Evolutionary conservation across 441 rosid species (phyloP).

Genomic region (Hura crepitans): DNA sequence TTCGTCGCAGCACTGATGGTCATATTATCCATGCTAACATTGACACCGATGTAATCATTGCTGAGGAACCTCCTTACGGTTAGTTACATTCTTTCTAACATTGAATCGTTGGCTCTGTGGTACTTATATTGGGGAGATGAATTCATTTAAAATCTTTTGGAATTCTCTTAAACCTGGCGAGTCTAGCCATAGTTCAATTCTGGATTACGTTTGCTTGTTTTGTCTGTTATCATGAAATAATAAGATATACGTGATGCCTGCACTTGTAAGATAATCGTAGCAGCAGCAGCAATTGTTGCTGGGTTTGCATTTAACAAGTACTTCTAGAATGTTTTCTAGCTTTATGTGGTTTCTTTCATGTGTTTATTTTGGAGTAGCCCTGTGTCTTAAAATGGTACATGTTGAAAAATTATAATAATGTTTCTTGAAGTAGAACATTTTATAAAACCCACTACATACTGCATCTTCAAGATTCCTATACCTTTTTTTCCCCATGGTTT

Average conservation of each 20-base stretch:
- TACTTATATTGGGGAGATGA: not conserved
- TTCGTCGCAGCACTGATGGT: slow-evolving; percentile 96
- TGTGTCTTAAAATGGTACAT: not conserved
- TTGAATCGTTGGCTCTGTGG: not conserved
- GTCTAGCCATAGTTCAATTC: not conserved
- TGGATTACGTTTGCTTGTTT: not conserved
- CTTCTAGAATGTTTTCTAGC: not conserved
- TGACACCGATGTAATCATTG: slow-evolving; percentile 96
- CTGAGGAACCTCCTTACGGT: slow-evolving; percentile 98
- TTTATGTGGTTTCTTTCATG: not conserved
- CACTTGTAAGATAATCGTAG: not conserved
- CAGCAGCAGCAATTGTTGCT: too few relatives aligned
- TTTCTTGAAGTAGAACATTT: slow-evolving; percentile 3
- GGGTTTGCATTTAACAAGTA: not conserved
- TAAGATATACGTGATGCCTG: not conserved
- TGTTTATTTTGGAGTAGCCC: not conserved
- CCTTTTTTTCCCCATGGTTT: not conserved
- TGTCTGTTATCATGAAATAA: slow-evolving; percentile 9
- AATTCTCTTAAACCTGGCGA: not conserved
- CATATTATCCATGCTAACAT: slow-evolving; percentile 98
- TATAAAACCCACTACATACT: not conserved
- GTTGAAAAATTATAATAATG: not conserved
- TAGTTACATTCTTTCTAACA: slow-evolving; percentile 29
- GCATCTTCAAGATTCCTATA: not conserved
- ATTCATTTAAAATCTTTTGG: not conserved